Evolutionary conservation across 768 basidiomycete genomes (phyloP).

Genomic region (Amanita phalloides): DNA sequence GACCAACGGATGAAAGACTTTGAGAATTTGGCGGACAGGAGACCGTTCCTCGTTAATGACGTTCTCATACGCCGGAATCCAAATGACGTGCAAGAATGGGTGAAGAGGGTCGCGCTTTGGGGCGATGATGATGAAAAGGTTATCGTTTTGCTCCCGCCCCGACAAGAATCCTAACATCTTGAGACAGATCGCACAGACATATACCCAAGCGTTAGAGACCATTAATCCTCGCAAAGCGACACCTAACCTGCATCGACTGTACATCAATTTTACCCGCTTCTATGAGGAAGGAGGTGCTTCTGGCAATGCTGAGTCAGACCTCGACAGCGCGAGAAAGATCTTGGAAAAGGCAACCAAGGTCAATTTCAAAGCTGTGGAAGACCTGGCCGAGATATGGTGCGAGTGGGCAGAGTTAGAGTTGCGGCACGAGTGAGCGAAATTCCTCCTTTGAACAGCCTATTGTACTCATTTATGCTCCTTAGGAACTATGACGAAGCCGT

Average conservation of each 20-base stretch:
- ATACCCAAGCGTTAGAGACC: constrained; percentile 80
- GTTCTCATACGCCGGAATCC: constrained; percentile 89
- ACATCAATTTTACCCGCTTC: constrained; percentile 93
- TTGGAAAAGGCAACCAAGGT: constrained; percentile 88
- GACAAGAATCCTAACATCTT: background rate
- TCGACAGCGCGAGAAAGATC: constrained; percentile 83
- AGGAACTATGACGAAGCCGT: constrained; percentile 97
- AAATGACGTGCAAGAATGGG: constrained; percentile 99
- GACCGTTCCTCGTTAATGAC: constrained; percentile 95
- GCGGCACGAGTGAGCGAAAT: constrained; percentile 71
- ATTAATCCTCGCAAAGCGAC: constrained; percentile 85
- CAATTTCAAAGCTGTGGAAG: constrained; percentile 92
- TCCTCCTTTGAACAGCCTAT: background rate
- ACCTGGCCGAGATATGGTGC: constrained; percentile 97
- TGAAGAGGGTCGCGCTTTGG: constrained; percentile 90
- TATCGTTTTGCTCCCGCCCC: background rate
- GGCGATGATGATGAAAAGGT: constrained; percentile 93
- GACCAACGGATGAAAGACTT: constrained; percentile 87
- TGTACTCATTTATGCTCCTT: constrained; percentile 1
- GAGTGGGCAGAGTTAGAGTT: constrained; percentile 99
- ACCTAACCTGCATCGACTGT: constrained; percentile 81
- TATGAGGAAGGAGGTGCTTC: constrained; percentile 91
- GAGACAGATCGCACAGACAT: constrained; percentile 84
- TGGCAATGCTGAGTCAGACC: constrained; percentile 68
- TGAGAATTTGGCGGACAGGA: constrained; percentile 87